Conservation (phyloP, 371 early-diverging fungal genomes). For the Funneliformis caledonium region DNA sequence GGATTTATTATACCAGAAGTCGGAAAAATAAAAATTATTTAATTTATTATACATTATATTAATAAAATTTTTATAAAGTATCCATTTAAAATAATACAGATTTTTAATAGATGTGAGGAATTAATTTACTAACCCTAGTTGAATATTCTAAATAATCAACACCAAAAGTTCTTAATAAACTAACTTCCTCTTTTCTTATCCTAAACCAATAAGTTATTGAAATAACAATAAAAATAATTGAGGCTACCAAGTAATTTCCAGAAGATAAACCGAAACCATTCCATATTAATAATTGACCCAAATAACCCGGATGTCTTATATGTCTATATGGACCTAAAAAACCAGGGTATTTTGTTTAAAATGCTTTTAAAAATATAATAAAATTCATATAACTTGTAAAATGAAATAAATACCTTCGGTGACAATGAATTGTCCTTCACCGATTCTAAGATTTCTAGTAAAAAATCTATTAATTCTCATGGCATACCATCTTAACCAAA, state of each 20-base stretch:
- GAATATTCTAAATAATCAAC: slow-evolving; percentile 31
- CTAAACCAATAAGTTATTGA: slow-evolving; percentile 1
- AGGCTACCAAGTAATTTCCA: not conserved
- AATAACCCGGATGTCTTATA: slow-evolving; percentile 27
- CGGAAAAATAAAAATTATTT: not conserved
- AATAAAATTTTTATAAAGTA: not conserved
- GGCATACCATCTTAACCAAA: slow-evolving; percentile 14
- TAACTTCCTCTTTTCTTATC: slow-evolving; percentile 1
- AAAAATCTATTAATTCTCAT: slow-evolving; percentile 2
- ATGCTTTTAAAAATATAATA: not conserved
- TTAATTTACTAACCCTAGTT: slow-evolving; percentile 11
- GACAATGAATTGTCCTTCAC: slow-evolving; percentile 7
- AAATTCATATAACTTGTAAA: not conserved
- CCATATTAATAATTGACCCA: slow-evolving; percentile 17
- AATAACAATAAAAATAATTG: not conserved
- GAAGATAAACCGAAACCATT: slow-evolving; percentile 10
- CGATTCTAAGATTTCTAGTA: not conserved
- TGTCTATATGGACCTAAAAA: slow-evolving; percentile 17
- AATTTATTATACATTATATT: slow-evolving; percentile 3
- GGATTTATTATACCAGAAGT: not conserved
- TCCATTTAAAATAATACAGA: not conserved
- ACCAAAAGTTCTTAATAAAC: slow-evolving; percentile 9
- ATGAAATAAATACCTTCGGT: slow-evolving; percentile 2
- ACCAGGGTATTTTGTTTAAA: too few relatives aligned
- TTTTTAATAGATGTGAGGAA: slow-evolving; percentile 13